Evolutionary conservation across 495 filamentous ascomycete species (phyloP).

Genomic region (Annulohypoxylon stygium): DNA sequence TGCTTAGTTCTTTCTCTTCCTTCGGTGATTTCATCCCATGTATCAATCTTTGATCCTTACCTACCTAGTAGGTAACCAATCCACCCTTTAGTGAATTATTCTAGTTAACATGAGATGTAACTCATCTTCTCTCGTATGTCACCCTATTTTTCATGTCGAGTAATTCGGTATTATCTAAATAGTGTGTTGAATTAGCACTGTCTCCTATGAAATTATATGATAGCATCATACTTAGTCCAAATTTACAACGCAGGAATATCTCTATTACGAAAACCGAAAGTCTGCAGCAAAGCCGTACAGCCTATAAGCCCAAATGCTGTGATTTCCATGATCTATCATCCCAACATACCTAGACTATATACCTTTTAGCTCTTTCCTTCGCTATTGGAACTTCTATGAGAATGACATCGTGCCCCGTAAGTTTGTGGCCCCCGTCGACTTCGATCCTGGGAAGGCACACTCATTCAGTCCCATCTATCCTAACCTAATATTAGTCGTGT

Average conservation of each 20-base stretch:
- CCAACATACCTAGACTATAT: neutral
- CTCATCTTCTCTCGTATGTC: too few species aligned
- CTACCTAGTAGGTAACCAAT: too few species aligned
- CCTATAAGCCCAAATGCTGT: neutral
- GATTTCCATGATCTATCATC: neutral
- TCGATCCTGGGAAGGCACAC: neutral
- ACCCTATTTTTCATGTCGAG: too few species aligned
- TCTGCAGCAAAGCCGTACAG: neutral
- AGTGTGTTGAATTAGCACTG: too few species aligned
- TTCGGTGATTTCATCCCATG: too few species aligned
- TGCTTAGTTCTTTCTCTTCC: too few species aligned
- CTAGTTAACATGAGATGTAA: too few species aligned
- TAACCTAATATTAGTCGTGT: neutral
- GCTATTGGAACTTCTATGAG: neutral
- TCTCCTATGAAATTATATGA: too few species aligned
- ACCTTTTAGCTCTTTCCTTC: neutral
- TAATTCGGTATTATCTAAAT: too few species aligned
- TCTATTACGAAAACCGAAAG: neutral
- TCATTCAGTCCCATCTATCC: slow-evolving; percentile 1
- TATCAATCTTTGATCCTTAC: too few species aligned
- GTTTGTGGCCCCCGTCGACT: neutral
- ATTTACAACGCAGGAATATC: neutral
- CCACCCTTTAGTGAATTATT: too few species aligned
- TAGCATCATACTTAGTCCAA: too few species aligned
- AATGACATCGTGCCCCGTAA: neutral